Conservation (phyloP, 2,329 filamentous ascomycete species). For the Beauveria varroae region DNA sequence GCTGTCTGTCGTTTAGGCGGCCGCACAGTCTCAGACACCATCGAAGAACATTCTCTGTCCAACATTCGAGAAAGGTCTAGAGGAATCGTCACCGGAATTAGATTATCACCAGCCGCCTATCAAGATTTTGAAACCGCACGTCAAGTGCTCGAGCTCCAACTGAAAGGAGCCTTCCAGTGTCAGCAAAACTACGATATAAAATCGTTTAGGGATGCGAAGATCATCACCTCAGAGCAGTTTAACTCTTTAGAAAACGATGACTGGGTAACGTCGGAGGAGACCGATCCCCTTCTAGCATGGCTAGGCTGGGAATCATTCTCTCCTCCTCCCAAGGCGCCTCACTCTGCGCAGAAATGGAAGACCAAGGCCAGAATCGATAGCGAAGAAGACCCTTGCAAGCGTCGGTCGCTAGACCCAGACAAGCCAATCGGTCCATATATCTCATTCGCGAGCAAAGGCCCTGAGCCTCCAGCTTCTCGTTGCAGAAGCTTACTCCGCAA, state of each 20-base stretch:
- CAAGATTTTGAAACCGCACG: background rate
- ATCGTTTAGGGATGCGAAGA: background rate
- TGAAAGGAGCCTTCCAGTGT: background rate
- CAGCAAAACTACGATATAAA: background rate
- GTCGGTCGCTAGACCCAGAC: background rate
- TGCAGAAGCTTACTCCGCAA: constrained; percentile 11
- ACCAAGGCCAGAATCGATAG: background rate
- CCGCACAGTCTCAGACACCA: constrained; percentile 56
- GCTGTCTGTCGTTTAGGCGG: constrained; percentile 52
- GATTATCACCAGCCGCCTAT: background rate
- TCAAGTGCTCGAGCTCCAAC: background rate
- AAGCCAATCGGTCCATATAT: constrained; percentile 5
- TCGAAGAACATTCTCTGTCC: constrained; percentile 60
- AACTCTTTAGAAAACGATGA: constrained; percentile 49
- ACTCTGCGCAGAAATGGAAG: background rate
- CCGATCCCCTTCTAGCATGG: constrained; percentile 13
- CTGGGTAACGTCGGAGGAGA: constrained; percentile 19
- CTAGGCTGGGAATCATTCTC: constrained; percentile 11
- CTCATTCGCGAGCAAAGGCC: constrained; percentile 11
- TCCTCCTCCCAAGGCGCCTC: background rate
- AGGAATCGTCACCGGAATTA: background rate
- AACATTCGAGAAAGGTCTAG: constrained; percentile 40
- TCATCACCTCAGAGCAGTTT: constrained; percentile 58
- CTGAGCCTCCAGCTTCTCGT: constrained; percentile 7
- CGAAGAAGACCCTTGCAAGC: background rate